Conservation (phyloP, 2,329 filamentous ascomycete genomes). For the Colletotrichum lini region DNA sequence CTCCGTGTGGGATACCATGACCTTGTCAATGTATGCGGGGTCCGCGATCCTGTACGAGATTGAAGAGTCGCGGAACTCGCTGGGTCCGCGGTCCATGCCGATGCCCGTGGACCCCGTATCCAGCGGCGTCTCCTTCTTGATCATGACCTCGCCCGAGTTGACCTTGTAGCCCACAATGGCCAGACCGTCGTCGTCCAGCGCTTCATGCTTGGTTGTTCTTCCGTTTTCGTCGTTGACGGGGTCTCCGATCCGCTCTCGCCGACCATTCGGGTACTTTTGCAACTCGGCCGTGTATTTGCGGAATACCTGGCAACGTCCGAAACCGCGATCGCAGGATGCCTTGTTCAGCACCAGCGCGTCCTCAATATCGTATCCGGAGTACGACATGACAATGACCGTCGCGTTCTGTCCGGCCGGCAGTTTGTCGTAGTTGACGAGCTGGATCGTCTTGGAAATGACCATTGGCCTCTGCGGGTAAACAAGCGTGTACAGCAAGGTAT, state of each 20-base stretch:
- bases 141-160: constrained; percentile 84
- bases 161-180: constrained; percentile 88
- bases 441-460: constrained; percentile 97
- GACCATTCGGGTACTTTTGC: constrained; percentile 90
- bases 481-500: constrained; percentile 95
- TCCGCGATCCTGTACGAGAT: constrained; percentile 88
- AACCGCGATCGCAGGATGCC: constrained; percentile 93
- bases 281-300: constrained; percentile 91
- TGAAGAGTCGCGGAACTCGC: constrained; percentile 76
- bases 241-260: constrained; percentile 74
- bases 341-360: constrained; percentile 98
- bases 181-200: constrained; percentile 88
- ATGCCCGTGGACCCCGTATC: constrained; percentile 82
- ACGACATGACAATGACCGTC: constrained; percentile 99
- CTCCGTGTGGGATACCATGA: constrained; percentile 92
- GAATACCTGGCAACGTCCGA: constrained; percentile 98
- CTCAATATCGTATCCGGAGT: constrained; percentile 99
- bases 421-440: constrained; percentile 97
- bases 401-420: constrained; percentile 97
- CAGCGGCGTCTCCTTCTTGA: constrained; percentile 89
- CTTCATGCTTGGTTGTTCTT: constrained; percentile 77
- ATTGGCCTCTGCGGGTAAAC: constrained; percentile 98
- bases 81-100: constrained; percentile 74
- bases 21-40: constrained; percentile 93
- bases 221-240: constrained; percentile 69